These are phyloP conservation scores for Phytophthora sansomeana DNA, from an alignment of 352 stramenopile species.

Conservation along the genomic window DNA sequence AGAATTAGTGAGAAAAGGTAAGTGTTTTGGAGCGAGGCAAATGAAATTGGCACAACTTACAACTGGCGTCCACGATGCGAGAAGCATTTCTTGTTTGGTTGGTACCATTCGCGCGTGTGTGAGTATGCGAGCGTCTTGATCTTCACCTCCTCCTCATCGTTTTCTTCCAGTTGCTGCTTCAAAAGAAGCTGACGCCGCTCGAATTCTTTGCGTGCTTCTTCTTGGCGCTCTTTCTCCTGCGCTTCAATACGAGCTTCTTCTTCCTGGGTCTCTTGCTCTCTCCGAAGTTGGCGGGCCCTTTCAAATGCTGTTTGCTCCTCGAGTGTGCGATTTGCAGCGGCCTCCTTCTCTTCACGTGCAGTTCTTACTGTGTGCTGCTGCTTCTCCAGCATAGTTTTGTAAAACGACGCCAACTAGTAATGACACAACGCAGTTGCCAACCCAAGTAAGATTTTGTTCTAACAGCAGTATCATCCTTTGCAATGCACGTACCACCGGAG, in stretches of 20 bases:
- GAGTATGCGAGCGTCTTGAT: conserved; percentile 68
- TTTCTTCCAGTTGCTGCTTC: conserved; percentile 53
- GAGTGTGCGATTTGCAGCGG: conserved; percentile 29
- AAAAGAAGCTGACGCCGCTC: conserved; percentile 34
- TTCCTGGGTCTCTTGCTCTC: conserved; percentile 33
- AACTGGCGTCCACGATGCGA: conserved; percentile 61
- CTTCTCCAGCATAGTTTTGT: conserved; percentile 43
- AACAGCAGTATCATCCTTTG: neutral
- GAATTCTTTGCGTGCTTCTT: conserved; percentile 32
- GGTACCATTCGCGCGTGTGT: conserved; percentile 65
- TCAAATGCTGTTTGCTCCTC: conserved; percentile 32
- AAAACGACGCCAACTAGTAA: conserved; percentile 45
- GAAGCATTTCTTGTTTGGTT: conserved; percentile 73
- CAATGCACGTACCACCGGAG: conserved; percentile 29
- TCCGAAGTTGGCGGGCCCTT: conserved; percentile 17
- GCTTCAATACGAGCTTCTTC: conserved; percentile 32
- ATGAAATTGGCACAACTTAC: conserved; percentile 35
- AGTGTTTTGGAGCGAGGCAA: neutral
- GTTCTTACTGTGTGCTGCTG: conserved; percentile 31
- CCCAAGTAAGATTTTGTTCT: neutral
- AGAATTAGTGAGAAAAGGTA: conserved; percentile 10
- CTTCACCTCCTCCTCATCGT: conserved; percentile 66
- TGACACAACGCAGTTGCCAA: neutral
- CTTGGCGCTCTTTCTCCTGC: conserved; percentile 21
- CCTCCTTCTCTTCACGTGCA: conserved; percentile 37